Conservation (phyloP, 2,329 filamentous ascomycete genomes). For the Aspergillus candidus region DNA sequence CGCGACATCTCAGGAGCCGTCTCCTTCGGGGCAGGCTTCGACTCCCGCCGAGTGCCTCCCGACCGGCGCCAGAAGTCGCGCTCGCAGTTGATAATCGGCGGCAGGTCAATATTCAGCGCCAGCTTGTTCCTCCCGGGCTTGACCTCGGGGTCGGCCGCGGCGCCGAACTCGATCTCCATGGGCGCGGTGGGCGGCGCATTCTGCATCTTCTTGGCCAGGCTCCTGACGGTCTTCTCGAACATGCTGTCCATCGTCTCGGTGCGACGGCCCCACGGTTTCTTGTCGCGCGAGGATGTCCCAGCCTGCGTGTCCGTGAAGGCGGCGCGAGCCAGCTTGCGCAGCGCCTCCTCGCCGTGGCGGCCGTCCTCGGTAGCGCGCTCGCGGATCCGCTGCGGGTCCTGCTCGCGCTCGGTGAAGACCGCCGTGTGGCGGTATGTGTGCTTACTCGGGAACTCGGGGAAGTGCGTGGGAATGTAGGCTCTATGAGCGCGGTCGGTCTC, state of each 20-base stretch:
- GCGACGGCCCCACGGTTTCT: slow-evolving; percentile 34
- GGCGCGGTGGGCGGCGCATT: slow-evolving; percentile 23
- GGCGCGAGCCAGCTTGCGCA: slow-evolving; percentile 54
- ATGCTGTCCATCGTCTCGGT: slow-evolving; percentile 42
- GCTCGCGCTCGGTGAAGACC: slow-evolving; percentile 54
- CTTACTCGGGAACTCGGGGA: slow-evolving; percentile 57
- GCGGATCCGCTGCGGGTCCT: slow-evolving; percentile 53
- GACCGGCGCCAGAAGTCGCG: slow-evolving; percentile 51
- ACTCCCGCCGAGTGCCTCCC: slow-evolving; percentile 28
- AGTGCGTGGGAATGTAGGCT: slow-evolving; percentile 54
- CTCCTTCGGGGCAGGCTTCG: slow-evolving; percentile 25
- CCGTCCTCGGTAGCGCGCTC: slow-evolving; percentile 62
- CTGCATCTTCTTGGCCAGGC: slow-evolving; percentile 39
- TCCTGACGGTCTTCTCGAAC: slow-evolving; percentile 53
- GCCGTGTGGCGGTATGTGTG: slow-evolving; percentile 59
- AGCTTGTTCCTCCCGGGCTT: slow-evolving; percentile 20
- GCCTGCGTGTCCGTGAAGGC: slow-evolving; percentile 37
- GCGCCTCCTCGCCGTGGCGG: slow-evolving; percentile 57
- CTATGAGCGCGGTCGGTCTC: slow-evolving; percentile 42
- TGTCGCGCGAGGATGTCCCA: slow-evolving; percentile 37
- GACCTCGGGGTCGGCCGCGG: slow-evolving; percentile 20
- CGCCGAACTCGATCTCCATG: slow-evolving; percentile 27
- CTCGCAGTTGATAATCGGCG: slow-evolving; percentile 55
- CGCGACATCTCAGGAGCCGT: slow-evolving; percentile 16
- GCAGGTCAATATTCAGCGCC: slow-evolving; percentile 36